Base-by-base conservation (phyloP, 2,329 filamentous ascomycete genomes). In the Trichoderma asperellum region DNA sequence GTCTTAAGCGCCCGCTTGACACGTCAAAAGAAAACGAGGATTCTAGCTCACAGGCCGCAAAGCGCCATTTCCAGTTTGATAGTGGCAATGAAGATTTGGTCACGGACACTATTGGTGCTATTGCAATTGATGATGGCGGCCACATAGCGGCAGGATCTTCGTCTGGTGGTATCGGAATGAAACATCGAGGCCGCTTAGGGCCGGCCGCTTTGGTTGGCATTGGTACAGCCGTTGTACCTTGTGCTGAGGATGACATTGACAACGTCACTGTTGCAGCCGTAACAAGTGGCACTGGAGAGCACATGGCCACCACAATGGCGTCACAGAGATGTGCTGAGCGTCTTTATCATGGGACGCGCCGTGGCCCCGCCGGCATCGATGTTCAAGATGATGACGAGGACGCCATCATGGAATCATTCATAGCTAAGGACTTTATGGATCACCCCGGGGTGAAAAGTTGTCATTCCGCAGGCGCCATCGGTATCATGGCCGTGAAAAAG, bases 161-260 rank as follows among this genome's bases (percentile, higher is more conserved):
- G 2, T 99, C 96, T 18, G 96, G 96, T 6, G 96, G 96, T 1
- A 99, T 99, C 77, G 95, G 96, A 34, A 97, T 99, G 95, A 99
- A 99, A 78, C 94, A 97, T 79, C 89, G 89, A 70, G 96, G 96
- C 6, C 91, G 96, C 43, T 87, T 97, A 72, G 96, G 96, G 0
- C 96, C 96, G 37, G 96, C 96, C 40, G 96, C 96, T 24, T 86
- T 99, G 18, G 92, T 98, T 16, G 95, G 96, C 8, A 89, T 98
- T 65, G 96, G 96, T 68, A 95, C 94, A 24, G 92, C 93, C 43
- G 91, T 99, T 34, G 87, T 97, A n/a, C 95, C 95, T 1, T 83
- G 85, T 32, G 89, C 94, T 71, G 83, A 87, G 2, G 85, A 88
- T 35, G 94, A 97, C 76, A 83, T 87, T 7, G 88, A 92, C 2